Evolutionary conservation across 2,329 filamentous ascomycete genomes (phyloP), one percentile per base, ranked within the genome.

Genomic region (Fusarium incarnatum): DNA sequence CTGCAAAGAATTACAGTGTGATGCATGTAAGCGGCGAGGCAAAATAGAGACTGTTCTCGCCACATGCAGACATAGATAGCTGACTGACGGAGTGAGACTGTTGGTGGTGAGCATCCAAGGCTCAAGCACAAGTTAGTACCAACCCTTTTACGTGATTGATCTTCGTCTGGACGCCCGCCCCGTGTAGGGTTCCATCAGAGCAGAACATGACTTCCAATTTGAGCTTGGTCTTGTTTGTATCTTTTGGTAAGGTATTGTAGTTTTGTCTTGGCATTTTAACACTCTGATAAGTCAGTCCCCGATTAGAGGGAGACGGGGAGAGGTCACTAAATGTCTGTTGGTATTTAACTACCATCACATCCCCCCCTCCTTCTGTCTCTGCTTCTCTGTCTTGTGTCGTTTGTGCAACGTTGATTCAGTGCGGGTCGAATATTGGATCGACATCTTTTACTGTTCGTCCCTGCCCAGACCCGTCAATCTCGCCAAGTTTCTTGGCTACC

Each of bases 131-230:
- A 58, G 45, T 32, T 50, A 34, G n/a, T 27, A 45, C 50, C 44
- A 18, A 45, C 28, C 64, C 64, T 42, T 58, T 73, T 75, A 72
- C 72, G 72, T 72, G 65, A 72, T 73, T 60, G 56, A 65, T 61
- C 61, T 60, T 60, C 53, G 46, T 41, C 27, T 34, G 49, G 47
- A 28, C 60, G 68, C 60, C 62, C 68, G 60, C 45, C 53, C 45
- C 40, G 45, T 60, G 57, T 49, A 56, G 65, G 64, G 64, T 69
- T 60, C 40, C 60, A 73, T 72, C 47, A 49, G 55, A 56, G 34
- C 27, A 50, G 27, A 40, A 42, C 42, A 56, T 54, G 61, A 52
- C 68, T 73, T 64, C 71, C 71, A 44, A 20, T 61, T 73, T 64
- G 61, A 73, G 71, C 62, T n/a, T 73, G 71, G 65, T 25, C 54